Evolutionary conservation across 345 rosid genomes (phyloP), one percentile per base, ranked within the genome.

Genomic region (Gossypium sturtianum): DNA sequence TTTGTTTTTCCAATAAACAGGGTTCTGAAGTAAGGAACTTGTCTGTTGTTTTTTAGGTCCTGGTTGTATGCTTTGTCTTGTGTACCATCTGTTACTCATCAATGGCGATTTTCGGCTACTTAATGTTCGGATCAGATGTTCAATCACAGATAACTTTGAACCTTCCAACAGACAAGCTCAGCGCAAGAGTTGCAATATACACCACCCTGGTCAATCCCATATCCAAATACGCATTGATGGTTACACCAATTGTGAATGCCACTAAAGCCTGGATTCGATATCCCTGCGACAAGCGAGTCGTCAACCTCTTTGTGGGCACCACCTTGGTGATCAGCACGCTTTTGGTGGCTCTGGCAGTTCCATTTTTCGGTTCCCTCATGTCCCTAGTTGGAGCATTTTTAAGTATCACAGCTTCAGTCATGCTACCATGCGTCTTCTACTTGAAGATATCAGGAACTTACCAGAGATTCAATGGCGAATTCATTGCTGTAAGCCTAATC

Each of bases 381-480:
- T 82, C 86, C 1, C 71, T 91, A 60, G 90, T 86, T 0, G 97
- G 97, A 73, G 97, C 94, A 9, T 76, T 86, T 76, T 82, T 89
- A 70, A 82, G 86, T 23, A 83, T 81, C 25, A 60, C 84, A 1
- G 86, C 85, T 16, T 86, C 90, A 3, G 73, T 89, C 15, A 49
- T 87, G 56, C 54, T 89, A 66, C 89, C 90, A 0, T 91, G 87
- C 72, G 53, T 81, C 25, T 87, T 88, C 68, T 89, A 84, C 80
- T 65, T 85, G 76, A 91, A 84, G 86, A 86, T 89, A 44, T 87
- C 87, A 3, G 82, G 86, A 10, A 72, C 41, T 27, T 81, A 86
- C 53, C 12, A 20, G 65, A 83, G 66, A 51, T 66, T 80, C 17
- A 80, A 89, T 9, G 12, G 69, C 53, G 87, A 86, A 63, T 66